These are phyloP conservation scores for Phoma sp. DNA, from an alignment of 2,329 filamentous ascomycete genomes.

Conservation along the genomic window DNA sequence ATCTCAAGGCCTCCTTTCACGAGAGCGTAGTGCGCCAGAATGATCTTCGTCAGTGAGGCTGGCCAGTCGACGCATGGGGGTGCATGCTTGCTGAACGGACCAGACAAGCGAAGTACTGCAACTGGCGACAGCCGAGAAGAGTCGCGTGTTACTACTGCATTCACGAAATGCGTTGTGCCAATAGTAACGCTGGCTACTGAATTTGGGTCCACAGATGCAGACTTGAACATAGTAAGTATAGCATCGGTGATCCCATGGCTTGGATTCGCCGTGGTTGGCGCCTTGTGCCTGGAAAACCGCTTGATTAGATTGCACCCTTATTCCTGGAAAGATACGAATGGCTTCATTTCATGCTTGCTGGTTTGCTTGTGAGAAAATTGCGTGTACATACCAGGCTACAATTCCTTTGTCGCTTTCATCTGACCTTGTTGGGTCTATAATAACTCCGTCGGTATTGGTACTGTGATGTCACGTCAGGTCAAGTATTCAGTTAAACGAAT, in stretches of 20 bases:
- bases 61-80: conserved; percentile 60
- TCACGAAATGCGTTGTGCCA: conserved; percentile 60
- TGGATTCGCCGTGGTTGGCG: conserved; percentile 46
- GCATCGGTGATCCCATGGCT: conserved; percentile 46
- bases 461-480: conserved; percentile 22
- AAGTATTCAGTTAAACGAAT: not conserved
- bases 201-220: conserved; percentile 36
- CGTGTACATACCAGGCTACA: conserved; percentile 38
- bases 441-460: conserved; percentile 47
- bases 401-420: conserved; percentile 37
- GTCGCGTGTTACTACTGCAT: conserved; percentile 59
- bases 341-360: not conserved
- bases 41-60: conserved; percentile 50
- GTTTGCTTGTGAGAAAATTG: not conserved
- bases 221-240: conserved; percentile 46
- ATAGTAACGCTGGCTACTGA: conserved; percentile 55
- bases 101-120: conserved; percentile 59
- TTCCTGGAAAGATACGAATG: not conserved
- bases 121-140: conserved; percentile 57
- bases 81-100: conserved; percentile 56
- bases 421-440: conserved; percentile 42
- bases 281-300: conserved; percentile 41
- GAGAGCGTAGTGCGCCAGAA: conserved; percentile 53
- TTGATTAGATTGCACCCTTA: not conserved
- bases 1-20: conserved; percentile 59